Base-by-base conservation (phyloP, 2,329 filamentous ascomycete species). In the Diaporthe eres region DNA sequence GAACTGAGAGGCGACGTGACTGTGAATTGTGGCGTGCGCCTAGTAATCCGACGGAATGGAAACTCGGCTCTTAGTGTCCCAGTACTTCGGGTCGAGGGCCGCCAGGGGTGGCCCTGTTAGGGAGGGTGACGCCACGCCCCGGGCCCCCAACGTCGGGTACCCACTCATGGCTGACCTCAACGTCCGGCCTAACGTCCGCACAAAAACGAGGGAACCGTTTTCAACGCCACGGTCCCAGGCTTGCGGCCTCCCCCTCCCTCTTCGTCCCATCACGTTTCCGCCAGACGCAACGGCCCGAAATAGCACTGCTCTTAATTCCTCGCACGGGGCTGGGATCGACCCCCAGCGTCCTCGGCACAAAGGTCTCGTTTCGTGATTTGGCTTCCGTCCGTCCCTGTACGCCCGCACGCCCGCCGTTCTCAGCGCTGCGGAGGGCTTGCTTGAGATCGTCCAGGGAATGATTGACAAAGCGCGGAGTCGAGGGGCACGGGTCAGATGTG, bases 11-110 rank as follows among this genome's bases (percentile, higher is more conserved):
- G 28, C 28, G 44, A 65, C 39, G 10, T 49, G 61, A 31, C n/a
- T 34, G 39, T 65, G 65, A 37, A 25, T 51, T 53, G 65, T 70
- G 65, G 65, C 47, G 65, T 70, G 65, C 47, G 65, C 47, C 65
- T 70, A 70, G 65, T 70, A 70, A 70, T 70, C 65, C 65, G 65
- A 70, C 47, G 65, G 47, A 70, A 70, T 70, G 65, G 65, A 70
- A 70, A 70, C 65, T 70, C 65, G 47, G 47, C 47, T 70, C 65
- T 70, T 70, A 70, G 65, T 70, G 65, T 70, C 65, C 65, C 65
- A 70, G 65, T 13, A 70, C 34, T 70, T 70, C 65, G 65, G 65
- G 65, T 70, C 65, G 22, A 53, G 47, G 65, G 47, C 37, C 31
- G 37, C 25, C 71, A 73, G 71, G 71, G 71, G 71, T 73, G 60